Conservation (phyloP, 306 rosid species). For the Dalbergia cultrata region DNA sequence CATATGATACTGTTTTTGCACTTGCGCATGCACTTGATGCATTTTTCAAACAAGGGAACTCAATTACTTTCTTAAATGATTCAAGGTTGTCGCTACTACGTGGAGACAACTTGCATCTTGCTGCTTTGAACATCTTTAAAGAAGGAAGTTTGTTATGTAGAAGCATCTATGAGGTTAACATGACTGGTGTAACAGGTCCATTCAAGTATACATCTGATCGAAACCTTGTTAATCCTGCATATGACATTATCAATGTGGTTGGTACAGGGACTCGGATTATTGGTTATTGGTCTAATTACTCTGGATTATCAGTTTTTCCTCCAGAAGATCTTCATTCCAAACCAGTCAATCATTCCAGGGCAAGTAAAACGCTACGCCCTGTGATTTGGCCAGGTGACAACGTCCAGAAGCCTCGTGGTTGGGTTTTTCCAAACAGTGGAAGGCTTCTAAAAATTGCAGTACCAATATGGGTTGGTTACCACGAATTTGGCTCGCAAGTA, state of each 20-base stretch:
- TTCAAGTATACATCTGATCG: constrained; percentile 64
- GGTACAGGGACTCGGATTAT: constrained; percentile 74
- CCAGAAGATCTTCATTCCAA: constrained; percentile 71
- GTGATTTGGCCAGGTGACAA: constrained; percentile 92
- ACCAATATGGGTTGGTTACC: constrained; percentile 70
- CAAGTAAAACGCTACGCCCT: constrained; percentile 53
- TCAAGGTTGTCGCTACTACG: constrained; percentile 53
- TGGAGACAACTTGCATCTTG: constrained; percentile 64
- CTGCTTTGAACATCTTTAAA: constrained; percentile 74
- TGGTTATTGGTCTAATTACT: constrained; percentile 94
- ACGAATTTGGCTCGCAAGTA: constrained; percentile 62
- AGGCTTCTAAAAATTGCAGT: constrained; percentile 83
- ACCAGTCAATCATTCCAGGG: constrained; percentile 61
- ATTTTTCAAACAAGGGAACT: constrained; percentile 80
- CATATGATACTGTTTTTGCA: constrained; percentile 88
- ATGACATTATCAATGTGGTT: constrained; percentile 80
- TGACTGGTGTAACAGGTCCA: constrained; percentile 81
- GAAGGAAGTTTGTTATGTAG: constrained; percentile 65
- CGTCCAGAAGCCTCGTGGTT: constrained; percentile 81
- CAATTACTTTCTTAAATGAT: constrained; percentile 72
- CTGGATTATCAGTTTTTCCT: constrained; percentile 71
- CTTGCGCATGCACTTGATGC: constrained; percentile 85
- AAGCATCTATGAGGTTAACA: constrained; percentile 65
- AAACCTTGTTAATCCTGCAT: constrained; percentile 75
- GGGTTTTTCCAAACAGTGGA: constrained; percentile 94